Conservation (phyloP, 2,329 filamentous ascomycete species). For the Didymella glomerata region DNA sequence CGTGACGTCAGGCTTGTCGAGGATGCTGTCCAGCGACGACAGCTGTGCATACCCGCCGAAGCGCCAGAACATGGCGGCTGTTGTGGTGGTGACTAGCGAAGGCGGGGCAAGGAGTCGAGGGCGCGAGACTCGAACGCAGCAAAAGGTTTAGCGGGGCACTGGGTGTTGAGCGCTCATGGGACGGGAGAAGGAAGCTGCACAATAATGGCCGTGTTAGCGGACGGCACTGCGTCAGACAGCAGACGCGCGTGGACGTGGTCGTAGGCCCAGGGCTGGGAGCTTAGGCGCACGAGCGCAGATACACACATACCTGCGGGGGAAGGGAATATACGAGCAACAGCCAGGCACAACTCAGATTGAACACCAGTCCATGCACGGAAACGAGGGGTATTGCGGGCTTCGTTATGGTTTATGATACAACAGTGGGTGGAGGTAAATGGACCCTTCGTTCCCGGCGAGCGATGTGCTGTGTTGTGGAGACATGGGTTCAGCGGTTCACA, state of each 20-base stretch:
- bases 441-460: constrained; percentile 20
- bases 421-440: constrained; percentile 23
- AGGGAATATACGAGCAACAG: constrained; percentile 24
- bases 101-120: constrained; percentile 41
- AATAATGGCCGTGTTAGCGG: constrained; percentile 19
- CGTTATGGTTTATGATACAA: constrained; percentile 14
- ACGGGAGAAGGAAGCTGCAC: constrained; percentile 18
- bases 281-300: constrained; percentile 34
- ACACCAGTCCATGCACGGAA: constrained; percentile 23
- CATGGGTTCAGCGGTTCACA: constrained; percentile 19
- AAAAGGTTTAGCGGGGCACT: constrained; percentile 21
- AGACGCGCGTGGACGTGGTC: constrained; percentile 18
- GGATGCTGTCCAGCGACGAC: constrained; percentile 93
- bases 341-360: constrained; percentile 21
- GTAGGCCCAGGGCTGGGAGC: constrained; percentile 22
- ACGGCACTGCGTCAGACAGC: constrained; percentile 17
- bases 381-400: constrained; percentile 11
- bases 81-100: constrained; percentile 32
- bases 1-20: constrained; percentile 93
- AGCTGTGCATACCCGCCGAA: constrained; percentile 99
- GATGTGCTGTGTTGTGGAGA: constrained; percentile 20
- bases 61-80: constrained; percentile 88
- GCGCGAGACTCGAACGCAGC: constrained; percentile 40
- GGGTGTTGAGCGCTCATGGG: constrained; percentile 25
- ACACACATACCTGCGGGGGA: constrained; percentile 30